Evolutionary conservation across 1,139 yeast species (phyloP).

Genomic region (Candida gigantensis): DNA sequence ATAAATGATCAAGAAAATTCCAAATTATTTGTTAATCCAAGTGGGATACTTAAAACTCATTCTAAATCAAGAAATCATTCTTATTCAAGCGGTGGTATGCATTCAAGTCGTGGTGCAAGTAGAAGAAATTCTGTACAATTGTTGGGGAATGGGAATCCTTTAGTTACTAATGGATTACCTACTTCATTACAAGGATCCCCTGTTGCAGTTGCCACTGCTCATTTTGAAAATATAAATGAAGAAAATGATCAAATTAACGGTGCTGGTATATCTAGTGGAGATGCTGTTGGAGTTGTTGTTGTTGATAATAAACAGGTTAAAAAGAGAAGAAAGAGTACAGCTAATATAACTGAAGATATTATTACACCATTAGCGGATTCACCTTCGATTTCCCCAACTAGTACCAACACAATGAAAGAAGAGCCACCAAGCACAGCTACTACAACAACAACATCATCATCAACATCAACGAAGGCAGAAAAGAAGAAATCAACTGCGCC

Average conservation of each 20-base stretch:
- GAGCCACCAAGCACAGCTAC: not conserved
- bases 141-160: slow-evolving; percentile 5
- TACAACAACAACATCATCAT: not conserved
- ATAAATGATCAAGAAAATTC: slow-evolving; percentile 3
- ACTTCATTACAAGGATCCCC: slow-evolving; percentile 12
- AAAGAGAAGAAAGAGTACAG: slow-evolving; percentile 16
- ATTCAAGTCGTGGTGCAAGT: slow-evolving; percentile 8
- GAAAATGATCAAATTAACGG: slow-evolving; percentile 1
- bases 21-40: slow-evolving; percentile 8
- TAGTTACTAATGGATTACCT: slow-evolving; percentile 6
- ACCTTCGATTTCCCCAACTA: slow-evolving; percentile 12
- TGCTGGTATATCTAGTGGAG: too few relatives aligned
- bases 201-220: slow-evolving; percentile 7
- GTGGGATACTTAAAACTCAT: slow-evolving; percentile 7
- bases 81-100: slow-evolving; percentile 12
- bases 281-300: not conserved
- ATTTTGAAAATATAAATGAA: slow-evolving; percentile 12
- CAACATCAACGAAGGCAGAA: slow-evolving; percentile 3
- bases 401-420: slow-evolving; percentile 4
- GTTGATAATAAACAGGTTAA: slow-evolving; percentile 7
- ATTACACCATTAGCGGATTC: slow-evolving; percentile 6
- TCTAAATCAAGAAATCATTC: slow-evolving; percentile 12
- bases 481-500: slow-evolving; percentile 13
- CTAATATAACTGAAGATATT: slow-evolving; percentile 1
- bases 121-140: slow-evolving; percentile 15